Evolutionary conservation across 139 green algal species (phyloP).

Genomic region (Yamagishiella unicocca): DNA sequence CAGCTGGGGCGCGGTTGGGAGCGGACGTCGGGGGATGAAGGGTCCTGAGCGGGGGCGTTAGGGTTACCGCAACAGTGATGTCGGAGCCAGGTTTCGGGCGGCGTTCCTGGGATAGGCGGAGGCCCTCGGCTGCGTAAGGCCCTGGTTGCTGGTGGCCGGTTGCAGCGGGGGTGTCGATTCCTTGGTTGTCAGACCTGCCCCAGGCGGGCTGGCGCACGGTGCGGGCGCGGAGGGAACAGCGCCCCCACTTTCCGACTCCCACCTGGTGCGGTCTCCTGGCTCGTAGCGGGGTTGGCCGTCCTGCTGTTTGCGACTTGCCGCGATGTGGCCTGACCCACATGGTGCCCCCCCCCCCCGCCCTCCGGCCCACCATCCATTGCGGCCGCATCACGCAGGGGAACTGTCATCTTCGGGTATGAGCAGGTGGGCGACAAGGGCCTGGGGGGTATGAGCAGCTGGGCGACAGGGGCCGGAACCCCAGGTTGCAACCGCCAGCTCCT

Average conservation of each 20-base stretch:
- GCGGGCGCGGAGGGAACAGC: not conserved
- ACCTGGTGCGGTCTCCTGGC: not conserved
- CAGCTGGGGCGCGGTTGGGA: not conserved
- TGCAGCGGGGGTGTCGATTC: constrained; percentile 2
- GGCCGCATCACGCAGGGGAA: constrained; percentile 71
- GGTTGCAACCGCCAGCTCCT: too few species aligned
- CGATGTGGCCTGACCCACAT: too few species aligned
- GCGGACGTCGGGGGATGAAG: too few species aligned
- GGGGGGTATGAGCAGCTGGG: not conserved
- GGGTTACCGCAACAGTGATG: not conserved
- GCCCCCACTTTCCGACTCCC: not conserved
- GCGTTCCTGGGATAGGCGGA: too few species aligned
- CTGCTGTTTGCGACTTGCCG: too few species aligned
- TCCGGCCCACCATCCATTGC: not conserved
- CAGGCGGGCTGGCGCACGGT: not conserved
- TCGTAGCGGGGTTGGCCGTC: too few species aligned
- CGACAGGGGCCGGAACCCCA: not conserved
- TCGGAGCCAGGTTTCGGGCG: not conserved
- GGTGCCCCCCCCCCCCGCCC: not conserved
- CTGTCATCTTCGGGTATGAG: constrained; percentile 91
- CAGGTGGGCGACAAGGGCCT: constrained; percentile 53
- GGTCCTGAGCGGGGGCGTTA: not conserved
- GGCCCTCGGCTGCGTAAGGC: not conserved
- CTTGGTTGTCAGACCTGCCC: too few species aligned
- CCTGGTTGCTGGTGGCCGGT: not conserved